Percentiles rank a stretch among this genome's conserved stretches.
Evolutionary conservation across 495 filamentous ascomycete genomes (phyloP).

Genomic region (Articulospora tetracladia): DNA sequence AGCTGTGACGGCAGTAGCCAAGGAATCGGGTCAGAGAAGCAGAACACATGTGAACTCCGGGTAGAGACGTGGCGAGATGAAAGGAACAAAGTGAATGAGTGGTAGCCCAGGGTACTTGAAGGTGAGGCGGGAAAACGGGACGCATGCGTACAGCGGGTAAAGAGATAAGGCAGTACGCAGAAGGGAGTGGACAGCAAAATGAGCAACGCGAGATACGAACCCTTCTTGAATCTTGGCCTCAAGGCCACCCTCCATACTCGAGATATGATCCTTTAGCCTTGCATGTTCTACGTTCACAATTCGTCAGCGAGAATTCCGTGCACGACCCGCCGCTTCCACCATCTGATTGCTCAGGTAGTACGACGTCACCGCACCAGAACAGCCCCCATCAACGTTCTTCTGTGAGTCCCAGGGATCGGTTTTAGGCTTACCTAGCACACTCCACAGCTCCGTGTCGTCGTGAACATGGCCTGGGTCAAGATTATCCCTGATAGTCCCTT

Average conservation of each 20-base stretch:
- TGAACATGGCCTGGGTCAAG: constrained; percentile 93
- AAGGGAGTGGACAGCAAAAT: background rate
- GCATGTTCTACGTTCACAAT: constrained; percentile 69
- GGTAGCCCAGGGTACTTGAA: no score
- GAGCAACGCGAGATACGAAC: constrained; percentile 9
- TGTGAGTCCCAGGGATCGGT: background rate
- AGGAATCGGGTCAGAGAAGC: background rate
- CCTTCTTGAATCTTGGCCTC: constrained; percentile 93
- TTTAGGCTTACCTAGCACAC: constrained; percentile 72
- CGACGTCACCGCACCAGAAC: constrained; percentile 9
- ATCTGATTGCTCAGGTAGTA: constrained; percentile 20
- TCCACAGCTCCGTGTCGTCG: constrained; percentile 97
- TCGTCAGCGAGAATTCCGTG: constrained; percentile 25
- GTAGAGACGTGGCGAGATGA: background rate
- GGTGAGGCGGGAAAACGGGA: background rate
- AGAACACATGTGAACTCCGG: background rate
- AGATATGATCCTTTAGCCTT: constrained; percentile 85
- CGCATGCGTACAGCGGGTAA: background rate
- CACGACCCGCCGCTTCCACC: constrained; percentile 17
- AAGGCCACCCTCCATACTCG: constrained; percentile 82
- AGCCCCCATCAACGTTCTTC: no score
- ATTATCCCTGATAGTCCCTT: constrained; percentile 94
- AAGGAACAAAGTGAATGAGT: no score
- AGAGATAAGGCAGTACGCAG: background rate
- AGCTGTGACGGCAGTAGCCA: background rate